Percentiles rank a stretch among this genome's conserved stretches.
Conservation (phyloP, 371 early-diverging fungal species). For the Nematocida major region DNA sequence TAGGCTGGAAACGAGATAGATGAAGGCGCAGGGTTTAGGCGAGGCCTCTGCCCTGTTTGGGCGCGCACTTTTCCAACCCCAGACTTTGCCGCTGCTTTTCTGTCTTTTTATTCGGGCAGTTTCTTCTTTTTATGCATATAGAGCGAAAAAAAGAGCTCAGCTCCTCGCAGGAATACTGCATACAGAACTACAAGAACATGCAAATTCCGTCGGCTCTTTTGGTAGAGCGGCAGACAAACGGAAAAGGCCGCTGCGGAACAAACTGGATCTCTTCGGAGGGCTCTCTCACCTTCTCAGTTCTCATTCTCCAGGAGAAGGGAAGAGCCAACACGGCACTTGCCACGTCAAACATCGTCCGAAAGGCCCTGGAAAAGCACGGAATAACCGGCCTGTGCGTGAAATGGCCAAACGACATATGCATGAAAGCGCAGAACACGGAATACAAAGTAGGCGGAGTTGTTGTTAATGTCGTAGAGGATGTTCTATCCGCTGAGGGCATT, state of each 20-base stretch:
- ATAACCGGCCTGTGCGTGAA: neutral
- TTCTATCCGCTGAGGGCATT: neutral
- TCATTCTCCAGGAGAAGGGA: neutral
- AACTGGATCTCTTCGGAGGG: constrained; percentile 36
- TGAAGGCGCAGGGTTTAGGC: too few relatives aligned
- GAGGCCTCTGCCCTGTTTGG: neutral
- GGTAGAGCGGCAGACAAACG: constrained; percentile 9
- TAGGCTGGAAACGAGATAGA: too few relatives aligned
- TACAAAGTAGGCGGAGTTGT: constrained; percentile 27
- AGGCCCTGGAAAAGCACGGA: neutral
- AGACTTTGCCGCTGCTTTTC: neutral
- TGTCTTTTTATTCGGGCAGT: neutral
- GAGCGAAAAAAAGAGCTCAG: neutral
- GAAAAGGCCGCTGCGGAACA: constrained; percentile 14
- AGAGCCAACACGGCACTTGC: neutral
- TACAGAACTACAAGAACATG: neutral
- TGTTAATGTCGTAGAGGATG: neutral
- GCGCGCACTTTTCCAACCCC: neutral
- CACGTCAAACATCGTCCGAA: neutral
- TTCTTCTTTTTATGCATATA: constrained; percentile 10
- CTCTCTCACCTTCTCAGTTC: constrained; percentile 12
- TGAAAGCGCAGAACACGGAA: neutral
- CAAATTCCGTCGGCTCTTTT: neutral
- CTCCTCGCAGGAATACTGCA: constrained; percentile 37
- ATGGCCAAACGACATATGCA: constrained; percentile 46